Base-by-base conservation (phyloP, 257 asterid genomes). In the Lithospermum erythrorhizon region DNA sequence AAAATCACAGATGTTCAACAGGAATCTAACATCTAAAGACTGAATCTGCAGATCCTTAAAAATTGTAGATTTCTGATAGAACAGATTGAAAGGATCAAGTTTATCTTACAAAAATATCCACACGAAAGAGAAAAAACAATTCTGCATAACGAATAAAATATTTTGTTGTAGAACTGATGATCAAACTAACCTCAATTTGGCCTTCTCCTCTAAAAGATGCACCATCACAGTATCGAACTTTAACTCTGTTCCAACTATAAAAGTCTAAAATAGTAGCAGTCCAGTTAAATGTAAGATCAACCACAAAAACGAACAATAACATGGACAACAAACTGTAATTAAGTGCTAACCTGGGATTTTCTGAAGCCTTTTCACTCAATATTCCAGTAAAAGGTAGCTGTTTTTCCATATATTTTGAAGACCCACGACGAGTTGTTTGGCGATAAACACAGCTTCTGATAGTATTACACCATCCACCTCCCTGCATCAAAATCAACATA, bases 391-490 rank as follows among this genome's bases (percentile, higher is more conserved):
- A 87, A 52, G 67, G 67, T 70, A 87, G 94, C 73, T 23, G 22
- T 63, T 71, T 83, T 65, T 62, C 70, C 97, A 90, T 90, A 70
- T 69, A 78, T 62, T 53, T 80, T 29, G 91, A 83, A 3, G 97
- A 90, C 32, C 97, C 97, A 52, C 94, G 91, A 2, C 76, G 89
- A 58, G 87, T 77, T 45, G 78, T 23, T 14, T 96, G 86, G 76
- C 97, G 81, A 24, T 85, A 94, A 74, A 74, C 63, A 70, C 96
- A 90, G 20, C 96, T 82, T 59, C 73, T 71, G 53, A 90, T 65
- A 68, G 83, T 94, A 61, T 90, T 87, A 80, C 98, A 90, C 96
- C 98, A 90, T 55, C 98, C 98, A 59, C 98, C 98, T 54, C 98
- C 98, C 98, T 87, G 17, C 49, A 41, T 41, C 18, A 41, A 41